Evolutionary conservation across 2,329 filamentous ascomycete species (phyloP), one percentile per base, ranked within the genome.

Genomic region (Lachnellula hyalina): DNA sequence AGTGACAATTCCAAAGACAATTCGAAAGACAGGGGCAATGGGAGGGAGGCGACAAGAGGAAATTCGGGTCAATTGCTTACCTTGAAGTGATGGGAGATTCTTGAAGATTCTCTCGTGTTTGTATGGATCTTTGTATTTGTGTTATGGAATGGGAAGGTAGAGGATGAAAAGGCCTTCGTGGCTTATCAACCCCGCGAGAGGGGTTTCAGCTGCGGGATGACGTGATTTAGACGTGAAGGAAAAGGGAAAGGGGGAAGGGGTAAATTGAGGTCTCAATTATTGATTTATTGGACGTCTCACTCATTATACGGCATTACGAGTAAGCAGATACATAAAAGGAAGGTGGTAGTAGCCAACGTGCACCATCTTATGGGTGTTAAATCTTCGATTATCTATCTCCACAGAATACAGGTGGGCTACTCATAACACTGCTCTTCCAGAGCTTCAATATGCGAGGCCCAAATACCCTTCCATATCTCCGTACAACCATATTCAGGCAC

Each of bases 101-200:
- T 48, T 36, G 46, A 48, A n/a, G 28, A n/a, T 17, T 41, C 38
- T 41, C 2, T 41, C 38, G 38, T n/a, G 17, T 41, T 41, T 17
- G 15, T 5, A 9, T 1, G 25, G n/a, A 19, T 15, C 5, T 3
- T 25, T 28, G 44, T 15, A 32, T 47, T 17, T 25, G 12, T 28
- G 12, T 28, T n/a, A 15, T 28, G 21, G 21, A 11, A n/a, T 15
- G 11, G 21, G 6, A 9, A 25, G 23, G 12, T 12, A 3, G 21
- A 25, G 12, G 25, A 7, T 5, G 25, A 3, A 5, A 25, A 44
- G 17, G 19, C 6, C 11, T 42, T 19, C 25, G 35, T 25, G 44
- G 48, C 48, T 50, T 50, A 50, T 50, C 48, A 50, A 50, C 48
- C 48, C 36, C 35, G 23, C 48, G 21, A 38, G n/a, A 32, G 19